Base-by-base conservation (phyloP, 768 basidiomycete species). In the Podaxis sp. region DNA sequence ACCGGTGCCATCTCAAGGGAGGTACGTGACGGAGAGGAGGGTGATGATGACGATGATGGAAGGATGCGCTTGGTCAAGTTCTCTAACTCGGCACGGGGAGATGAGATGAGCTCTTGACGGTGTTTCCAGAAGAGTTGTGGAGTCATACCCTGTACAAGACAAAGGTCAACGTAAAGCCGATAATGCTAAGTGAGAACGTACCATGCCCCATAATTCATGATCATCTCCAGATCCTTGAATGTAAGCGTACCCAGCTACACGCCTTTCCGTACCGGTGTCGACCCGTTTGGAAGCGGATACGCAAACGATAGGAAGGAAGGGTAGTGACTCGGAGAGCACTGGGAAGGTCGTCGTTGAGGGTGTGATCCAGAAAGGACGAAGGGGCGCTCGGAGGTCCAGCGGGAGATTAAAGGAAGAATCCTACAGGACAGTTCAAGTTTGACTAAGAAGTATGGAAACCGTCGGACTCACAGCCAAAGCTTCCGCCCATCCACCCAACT, bases 211-310 rank as follows among this genome's bases (percentile, higher is more conserved):
- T 4, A 90, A 78, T 73, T 97, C 95, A 69, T 96, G 93, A 68
- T 98, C 96, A 68, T 98, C 96, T 0, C 95, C 96, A 0, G 91
- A 93, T 1, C 96, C 96, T 72, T 96, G 95, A 7, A 98, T 84
- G 71, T 98, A 98, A 22, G 86, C 79, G 70, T 88, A 97, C 0
- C 91, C 92, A n/a, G 78, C 74, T 8, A 77, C 65, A 0, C 89
- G 82, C 22, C 90, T 78, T 63, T 90, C 88, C 1, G 83, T 59
- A 6, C 86, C 86, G 2, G 85, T 83, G 5, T 76, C 69, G 5
- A 89, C 79, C 65, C 86, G 87, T 66, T 85, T 86, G 3, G 94
- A 96, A 2, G 96, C 94, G 2, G 92, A 94, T 11, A 95, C 74
- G 72, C 94, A 97, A 27, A 98, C 77, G 60, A 98, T 71, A 0